Evolutionary conservation across 2,329 filamentous ascomycete genomes (phyloP).

Genomic region (Teratosphaeria epicoccoides): DNA sequence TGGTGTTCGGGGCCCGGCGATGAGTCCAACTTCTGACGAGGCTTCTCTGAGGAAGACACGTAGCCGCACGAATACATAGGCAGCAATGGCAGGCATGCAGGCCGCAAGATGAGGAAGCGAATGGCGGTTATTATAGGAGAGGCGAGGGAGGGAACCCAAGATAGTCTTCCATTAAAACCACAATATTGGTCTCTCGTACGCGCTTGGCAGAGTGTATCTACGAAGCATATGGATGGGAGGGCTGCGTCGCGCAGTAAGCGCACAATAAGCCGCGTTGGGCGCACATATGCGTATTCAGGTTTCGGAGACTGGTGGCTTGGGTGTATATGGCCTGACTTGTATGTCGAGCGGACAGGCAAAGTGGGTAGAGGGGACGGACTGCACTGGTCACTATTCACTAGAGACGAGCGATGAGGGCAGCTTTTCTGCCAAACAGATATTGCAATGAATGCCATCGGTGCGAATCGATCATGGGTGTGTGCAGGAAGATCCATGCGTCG

Average conservation of each 20-base stretch:
- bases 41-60: constrained; percentile 9
- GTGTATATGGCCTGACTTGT: neutral
- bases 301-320: neutral
- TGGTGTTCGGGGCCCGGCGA: constrained; percentile 26
- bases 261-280: too few species aligned
- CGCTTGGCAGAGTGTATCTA: neutral
- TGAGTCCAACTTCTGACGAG: constrained; percentile 18
- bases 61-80: constrained; percentile 19
- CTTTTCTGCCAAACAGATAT: neutral
- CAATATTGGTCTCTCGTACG: neutral
- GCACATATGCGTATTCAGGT: neutral
- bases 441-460: neutral
- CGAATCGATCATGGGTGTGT: too few species aligned
- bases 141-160: too few species aligned
- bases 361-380: neutral
- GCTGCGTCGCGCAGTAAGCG: neutral
- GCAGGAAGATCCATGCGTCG: too few species aligned
- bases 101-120: too few species aligned
- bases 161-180: neutral
- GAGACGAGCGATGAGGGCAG: neutral
- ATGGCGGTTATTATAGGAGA: too few species aligned
- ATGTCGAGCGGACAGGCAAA: neutral
- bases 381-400: neutral
- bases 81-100: neutral
- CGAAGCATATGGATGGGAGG: neutral